phyloP scores from a whole-genome alignment of 768 basidiomycete genomes.

The Leccinum ochraceum region DNA sequence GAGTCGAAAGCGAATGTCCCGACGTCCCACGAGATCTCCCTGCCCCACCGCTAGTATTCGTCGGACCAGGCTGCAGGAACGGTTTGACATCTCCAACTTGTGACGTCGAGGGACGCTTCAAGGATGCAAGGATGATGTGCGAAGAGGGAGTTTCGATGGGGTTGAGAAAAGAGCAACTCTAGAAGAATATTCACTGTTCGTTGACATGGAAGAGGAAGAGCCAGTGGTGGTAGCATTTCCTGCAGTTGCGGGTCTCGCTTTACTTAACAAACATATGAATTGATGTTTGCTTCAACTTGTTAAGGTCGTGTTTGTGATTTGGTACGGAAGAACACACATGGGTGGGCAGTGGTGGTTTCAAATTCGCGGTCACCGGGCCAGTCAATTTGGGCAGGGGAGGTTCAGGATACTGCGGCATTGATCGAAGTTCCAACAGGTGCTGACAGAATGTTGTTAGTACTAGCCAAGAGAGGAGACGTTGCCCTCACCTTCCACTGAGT shows the following conservation, averaged over 20 bases:
- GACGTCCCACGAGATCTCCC: too few relatives aligned
- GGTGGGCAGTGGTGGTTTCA: background rate
- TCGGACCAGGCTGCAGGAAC: constrained; percentile 7
- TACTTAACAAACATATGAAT: constrained; percentile 17
- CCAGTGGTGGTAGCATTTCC: background rate
- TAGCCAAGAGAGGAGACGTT: background rate
- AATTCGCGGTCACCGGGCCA: background rate
- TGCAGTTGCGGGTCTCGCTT: background rate
- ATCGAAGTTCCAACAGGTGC: background rate
- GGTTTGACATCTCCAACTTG: constrained; percentile 10
- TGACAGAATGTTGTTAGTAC: constrained; percentile 8
- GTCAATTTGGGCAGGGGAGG: constrained; percentile 12
- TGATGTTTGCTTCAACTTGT: constrained; percentile 24
- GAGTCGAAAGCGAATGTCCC: too few relatives aligned
- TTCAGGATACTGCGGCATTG: constrained; percentile 2
- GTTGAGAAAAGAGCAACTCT: constrained; percentile 11
- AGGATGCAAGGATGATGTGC: constrained; percentile 19
- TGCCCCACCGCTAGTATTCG: background rate
- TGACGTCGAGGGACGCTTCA: constrained; percentile 15
- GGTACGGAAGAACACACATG: constrained; percentile 14
- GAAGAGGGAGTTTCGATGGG: constrained; percentile 32
- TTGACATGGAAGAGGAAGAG: constrained; percentile 7
- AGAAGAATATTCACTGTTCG: constrained; percentile 10
- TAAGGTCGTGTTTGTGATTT: constrained; percentile 4
- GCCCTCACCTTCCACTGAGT: constrained; percentile 3